phyloP scores from a whole-genome alignment of 768 basidiomycete species.

The Russula sp. region DNA sequence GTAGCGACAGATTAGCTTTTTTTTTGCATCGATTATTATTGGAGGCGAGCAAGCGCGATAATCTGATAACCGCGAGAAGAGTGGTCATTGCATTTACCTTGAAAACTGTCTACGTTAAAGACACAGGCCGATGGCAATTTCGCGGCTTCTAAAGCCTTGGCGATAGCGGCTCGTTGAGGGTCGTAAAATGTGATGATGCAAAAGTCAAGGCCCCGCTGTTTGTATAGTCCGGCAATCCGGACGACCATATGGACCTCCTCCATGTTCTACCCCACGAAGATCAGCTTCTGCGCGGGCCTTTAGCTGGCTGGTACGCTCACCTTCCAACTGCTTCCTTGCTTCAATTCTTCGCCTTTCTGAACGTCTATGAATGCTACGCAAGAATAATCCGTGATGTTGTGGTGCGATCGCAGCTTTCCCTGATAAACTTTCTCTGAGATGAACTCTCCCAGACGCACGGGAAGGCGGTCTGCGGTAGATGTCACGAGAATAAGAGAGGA shows the following conservation, averaged over 20 bases:
- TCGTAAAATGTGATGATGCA: slow-evolving; percentile 51
- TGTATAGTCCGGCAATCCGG: slow-evolving; percentile 7
- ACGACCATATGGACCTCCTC: slow-evolving; percentile 9
- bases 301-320: not conserved
- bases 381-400: slow-evolving; percentile 28
- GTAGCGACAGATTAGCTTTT: not conserved
- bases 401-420: slow-evolving; percentile 33
- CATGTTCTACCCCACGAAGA: not conserved
- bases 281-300: not conserved
- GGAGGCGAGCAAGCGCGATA: not conserved
- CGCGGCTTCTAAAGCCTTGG: slow-evolving; percentile 29
- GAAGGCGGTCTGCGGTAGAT: slow-evolving; percentile 42
- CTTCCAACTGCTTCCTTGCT: slow-evolving; percentile 24
- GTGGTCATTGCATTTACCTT: not conserved
- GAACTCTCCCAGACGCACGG: slow-evolving; percentile 40
- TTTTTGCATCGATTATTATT: no score
- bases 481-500: not conserved
- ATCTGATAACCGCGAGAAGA: not conserved
- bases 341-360: slow-evolving; percentile 31
- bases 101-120: slow-evolving; percentile 11
- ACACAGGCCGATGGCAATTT: slow-evolving; percentile 28
- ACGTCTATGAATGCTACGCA: slow-evolving; percentile 43
- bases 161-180: slow-evolving; percentile 40
- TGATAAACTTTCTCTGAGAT: slow-evolving; percentile 41
- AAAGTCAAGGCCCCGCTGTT: slow-evolving; percentile 25